phyloP scores from a whole-genome alignment of 2,329 filamentous ascomycete genomes.

The Daldinia eschscholtzii region DNA sequence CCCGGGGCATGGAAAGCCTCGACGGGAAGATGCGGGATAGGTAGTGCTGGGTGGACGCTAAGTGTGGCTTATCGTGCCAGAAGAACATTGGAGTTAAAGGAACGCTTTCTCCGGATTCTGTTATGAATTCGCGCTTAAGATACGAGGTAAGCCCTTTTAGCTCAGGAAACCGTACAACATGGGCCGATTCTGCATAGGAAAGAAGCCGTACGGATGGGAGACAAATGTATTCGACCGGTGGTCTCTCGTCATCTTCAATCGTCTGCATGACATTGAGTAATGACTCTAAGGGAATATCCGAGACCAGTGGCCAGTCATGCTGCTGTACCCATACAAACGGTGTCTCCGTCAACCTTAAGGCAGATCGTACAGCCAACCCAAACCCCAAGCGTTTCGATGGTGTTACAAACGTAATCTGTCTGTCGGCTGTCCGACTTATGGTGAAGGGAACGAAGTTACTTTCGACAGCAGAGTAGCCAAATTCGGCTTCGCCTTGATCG shows the following conservation, averaged over 20 bases:
- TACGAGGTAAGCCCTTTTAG: slow-evolving; percentile 58
- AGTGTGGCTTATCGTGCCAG: slow-evolving; percentile 70
- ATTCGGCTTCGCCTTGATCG: slow-evolving; percentile 59
- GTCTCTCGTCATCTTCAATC: slow-evolving; percentile 48
- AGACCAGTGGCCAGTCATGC: slow-evolving; percentile 66
- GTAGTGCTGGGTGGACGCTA: slow-evolving; percentile 64
- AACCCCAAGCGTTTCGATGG: slow-evolving; percentile 63
- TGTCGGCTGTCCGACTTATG: slow-evolving; percentile 53
- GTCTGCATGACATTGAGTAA: slow-evolving; percentile 62
- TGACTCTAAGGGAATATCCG: slow-evolving; percentile 59
- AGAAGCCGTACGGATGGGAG: slow-evolving; percentile 65
- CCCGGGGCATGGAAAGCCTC: slow-evolving; percentile 63
- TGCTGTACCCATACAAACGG: slow-evolving; percentile 70
- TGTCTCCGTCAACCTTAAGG: slow-evolving; percentile 60
- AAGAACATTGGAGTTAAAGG: slow-evolving; percentile 69
- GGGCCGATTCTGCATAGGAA: slow-evolving; percentile 62
- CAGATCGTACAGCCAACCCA: slow-evolving; percentile 66
- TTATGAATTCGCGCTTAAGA: slow-evolving; percentile 58
- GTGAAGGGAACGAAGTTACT: slow-evolving; percentile 56
- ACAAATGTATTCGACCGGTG: slow-evolving; percentile 66
- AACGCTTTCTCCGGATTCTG: slow-evolving; percentile 46
- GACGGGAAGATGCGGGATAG: slow-evolving; percentile 63
- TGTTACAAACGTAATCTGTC: slow-evolving; percentile 63
- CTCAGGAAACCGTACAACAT: slow-evolving; percentile 59
- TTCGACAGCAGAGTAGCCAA: slow-evolving; percentile 56